Base-by-base conservation (phyloP, 495 filamentous ascomycete species). In the Elasticomyces elasticus region DNA sequence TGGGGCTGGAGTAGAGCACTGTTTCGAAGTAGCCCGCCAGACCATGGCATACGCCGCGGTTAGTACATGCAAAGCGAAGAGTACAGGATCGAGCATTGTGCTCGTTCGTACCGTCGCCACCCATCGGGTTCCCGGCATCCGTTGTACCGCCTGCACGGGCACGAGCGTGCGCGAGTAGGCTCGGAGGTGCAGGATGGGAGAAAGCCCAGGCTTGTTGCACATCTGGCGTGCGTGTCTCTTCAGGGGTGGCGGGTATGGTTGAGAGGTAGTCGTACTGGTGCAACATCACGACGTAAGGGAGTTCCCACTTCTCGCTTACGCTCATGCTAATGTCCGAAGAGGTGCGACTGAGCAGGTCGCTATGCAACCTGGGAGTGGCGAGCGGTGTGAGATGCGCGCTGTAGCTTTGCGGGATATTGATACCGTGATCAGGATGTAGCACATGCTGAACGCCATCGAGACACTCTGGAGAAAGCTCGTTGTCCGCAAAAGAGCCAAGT, bases 11-110 rank as follows among this genome's bases (percentile, higher is more conserved):
- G 62, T 96, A 99, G 31, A 99, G 74, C 35, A 92, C 84, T 1
- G 87, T 84, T 73, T 99, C 92, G 66, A 99, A 99, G 64, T 95
- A 99, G 0, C 94, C 92, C 0, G 80, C 94, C 27, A 99, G 68
- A 1, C 92, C 92, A 67, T 99, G 89, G 49, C 90, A 84, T 2
- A 91, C 85, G 41, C 90, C 90, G 17, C 87, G 76, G 51, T 84
- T 78, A 45, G 73, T 75, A 48, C 79, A 79, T 11, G 80, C 80
- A 67, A 94, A 96, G 0, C 75, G 76, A 49, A 88, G 62, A n/a
- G 80, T 80, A 25, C 85, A 83, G 55, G 80, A 81, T 13, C 92
- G 77, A 7, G 82, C 72, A 66, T 99, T 97, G 69, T 99, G 94
- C 41, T 88, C 80, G 70, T 98, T 98, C 13, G 81, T 74, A 45